A percentile compares a stretch with the other conserved stretches of the same genome.
Evolutionary conservation across 768 basidiomycete species (phyloP).

Genomic region (Amanita fuliginea): DNA sequence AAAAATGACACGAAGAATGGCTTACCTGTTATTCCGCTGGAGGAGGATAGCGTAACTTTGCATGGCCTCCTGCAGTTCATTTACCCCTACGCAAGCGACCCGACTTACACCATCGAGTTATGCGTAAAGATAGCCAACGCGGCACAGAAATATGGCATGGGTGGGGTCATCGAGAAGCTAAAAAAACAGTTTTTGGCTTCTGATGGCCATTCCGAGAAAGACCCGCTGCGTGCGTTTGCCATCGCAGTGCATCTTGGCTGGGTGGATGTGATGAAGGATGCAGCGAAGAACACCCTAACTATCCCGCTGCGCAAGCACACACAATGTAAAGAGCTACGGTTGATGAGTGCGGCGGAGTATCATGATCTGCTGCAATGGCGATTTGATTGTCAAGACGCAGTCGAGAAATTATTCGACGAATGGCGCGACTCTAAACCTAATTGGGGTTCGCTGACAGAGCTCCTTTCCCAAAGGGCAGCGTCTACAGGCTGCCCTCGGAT

Average conservation of each 20-base stretch:
- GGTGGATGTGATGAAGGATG: conserved; percentile 1
- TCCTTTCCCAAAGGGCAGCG: neutral
- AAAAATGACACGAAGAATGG: too few species aligned
- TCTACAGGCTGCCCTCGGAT: neutral
- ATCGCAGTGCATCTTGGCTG: conserved; percentile 4
- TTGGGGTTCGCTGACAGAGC: neutral
- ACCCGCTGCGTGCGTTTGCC: conserved; percentile 3
- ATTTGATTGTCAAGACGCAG: neutral
- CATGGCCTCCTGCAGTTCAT: too few species aligned
- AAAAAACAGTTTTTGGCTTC: too few species aligned
- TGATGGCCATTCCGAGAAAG: too few species aligned
- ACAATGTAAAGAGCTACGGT: neutral
- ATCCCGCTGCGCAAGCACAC: neutral
- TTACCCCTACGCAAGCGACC: too few species aligned
- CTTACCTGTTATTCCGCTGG: too few species aligned
- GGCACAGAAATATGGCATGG: too few species aligned
- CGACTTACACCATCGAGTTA: too few species aligned
- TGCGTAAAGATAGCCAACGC: too few species aligned
- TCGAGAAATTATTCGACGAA: neutral
- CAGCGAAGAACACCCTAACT: neutral
- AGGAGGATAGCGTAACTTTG: too few species aligned
- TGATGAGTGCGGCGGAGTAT: neutral
- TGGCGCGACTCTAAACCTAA: neutral
- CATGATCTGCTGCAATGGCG: neutral
- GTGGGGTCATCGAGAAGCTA: too few species aligned